A percentile compares a stretch with the other conserved stretches of the same genome.
Evolutionary conservation across 805 yeast genomes (phyloP).

Genomic region (Saccharomycodes ludwigii): DNA sequence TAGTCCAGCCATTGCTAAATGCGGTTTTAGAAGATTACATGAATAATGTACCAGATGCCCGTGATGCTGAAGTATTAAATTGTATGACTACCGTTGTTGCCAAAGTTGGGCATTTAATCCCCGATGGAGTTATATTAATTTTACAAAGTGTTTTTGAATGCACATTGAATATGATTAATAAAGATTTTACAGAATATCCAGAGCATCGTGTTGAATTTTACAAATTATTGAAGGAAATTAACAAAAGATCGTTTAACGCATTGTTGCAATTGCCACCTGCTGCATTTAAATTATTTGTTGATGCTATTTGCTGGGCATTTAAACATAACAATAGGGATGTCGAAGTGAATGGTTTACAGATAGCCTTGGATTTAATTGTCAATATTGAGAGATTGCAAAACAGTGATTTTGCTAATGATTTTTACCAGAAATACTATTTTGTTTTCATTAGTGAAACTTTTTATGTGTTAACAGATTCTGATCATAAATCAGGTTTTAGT

Average conservation of each 20-base stretch:
- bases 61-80: constrained; percentile 94
- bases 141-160: constrained; percentile 87
- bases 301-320: constrained; percentile 96
- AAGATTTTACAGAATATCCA: constrained; percentile 92
- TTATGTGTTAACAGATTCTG: constrained; percentile 88
- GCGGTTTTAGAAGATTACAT: constrained; percentile 86
- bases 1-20: constrained; percentile 69
- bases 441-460: constrained; percentile 86
- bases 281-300: constrained; percentile 81
- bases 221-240: constrained; percentile 76
- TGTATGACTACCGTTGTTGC: constrained; percentile 86
- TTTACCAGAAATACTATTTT: constrained; percentile 80
- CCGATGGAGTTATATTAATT: constrained; percentile 79
- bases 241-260: constrained; percentile 75
- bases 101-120: constrained; percentile 77
- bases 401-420: constrained; percentile 66
- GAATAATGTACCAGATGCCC: constrained; percentile 83
- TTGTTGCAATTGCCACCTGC: constrained; percentile 79
- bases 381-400: constrained; percentile 71
- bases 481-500: constrained; percentile 92
- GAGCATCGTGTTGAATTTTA: constrained; percentile 97
- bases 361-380: constrained; percentile 70
- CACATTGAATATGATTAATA: constrained; percentile 89
- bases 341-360: constrained; percentile 78
- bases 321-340: constrained; percentile 96